Base-by-base conservation (phyloP, 2,329 filamentous ascomycete species). In the Apiospora hydei region DNA sequence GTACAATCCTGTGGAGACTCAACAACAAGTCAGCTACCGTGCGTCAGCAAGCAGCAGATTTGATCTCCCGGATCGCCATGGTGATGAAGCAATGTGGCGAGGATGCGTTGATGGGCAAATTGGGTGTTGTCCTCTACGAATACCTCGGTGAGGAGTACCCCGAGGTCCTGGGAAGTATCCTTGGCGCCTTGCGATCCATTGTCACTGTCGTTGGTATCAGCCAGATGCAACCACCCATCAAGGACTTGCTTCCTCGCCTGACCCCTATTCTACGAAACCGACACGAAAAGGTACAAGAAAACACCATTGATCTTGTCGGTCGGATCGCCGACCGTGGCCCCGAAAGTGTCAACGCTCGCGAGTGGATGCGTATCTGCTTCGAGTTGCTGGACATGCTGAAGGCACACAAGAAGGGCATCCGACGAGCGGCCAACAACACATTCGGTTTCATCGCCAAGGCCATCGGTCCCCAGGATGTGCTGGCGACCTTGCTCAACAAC, bases 331-430 rank as follows among this genome's bases (percentile, higher is more conserved):
- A 99, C 83, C 93, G 96, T 76, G 97, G 96, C 0, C 95, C 96
- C 1, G 96, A 99, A 83, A 96, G 93, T 75, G 96, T 99, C 81
- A 98, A 98, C 80, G 95, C 96, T 18, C 91, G 96, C 79, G 96
- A 99, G 84, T 99, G 96, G 96, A 99, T 99, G 97, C 92, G 96
- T 81, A 99, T 99, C 82, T 99, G 96, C 85, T 99, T 99, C 83
- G 96, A 99, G 85, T 87, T 99, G 70, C 90, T 99, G 43, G 96
- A 99, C 84, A 99, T 99, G 96, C 90, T 99, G 79, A 99, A 99
- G 84, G 96, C 96, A 8, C 96, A 99, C 87, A 99, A 99, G 85
- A 99, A 99, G 88, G 97, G 96, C 76, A 99, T 99, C 77, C 93
- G 96, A 76, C 93, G 96, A 82, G 96, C 96, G 30, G 97, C 96